Evolutionary conservation across 1,284 basidiomycete species (phyloP).

Genomic region (Pseudozyma thailandica): DNA sequence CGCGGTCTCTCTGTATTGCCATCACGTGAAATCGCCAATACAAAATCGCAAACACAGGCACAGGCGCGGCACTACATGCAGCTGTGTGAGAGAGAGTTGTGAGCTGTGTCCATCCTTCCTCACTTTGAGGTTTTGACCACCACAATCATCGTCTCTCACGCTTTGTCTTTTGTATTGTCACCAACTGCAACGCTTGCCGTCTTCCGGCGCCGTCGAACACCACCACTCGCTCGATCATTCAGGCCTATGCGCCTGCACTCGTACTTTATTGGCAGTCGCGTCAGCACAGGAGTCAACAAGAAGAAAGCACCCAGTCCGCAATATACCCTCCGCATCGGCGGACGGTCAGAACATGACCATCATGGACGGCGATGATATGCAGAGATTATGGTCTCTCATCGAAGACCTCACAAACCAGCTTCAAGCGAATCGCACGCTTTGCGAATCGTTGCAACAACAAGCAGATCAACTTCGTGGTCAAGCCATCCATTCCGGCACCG

Average conservation of each 20-base stretch:
- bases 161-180: background rate
- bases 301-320: background rate
- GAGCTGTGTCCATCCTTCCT: background rate
- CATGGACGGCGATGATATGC: conserved; percentile 61
- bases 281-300: background rate
- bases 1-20: background rate
- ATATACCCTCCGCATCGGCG: background rate
- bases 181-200: too few relatives aligned
- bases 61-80: background rate
- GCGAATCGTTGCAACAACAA: conserved; percentile 78
- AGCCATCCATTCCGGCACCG: conserved; percentile 80
- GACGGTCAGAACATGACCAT: conserved; percentile 33
- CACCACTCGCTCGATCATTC: too few relatives aligned
- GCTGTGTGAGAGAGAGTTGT: background rate
- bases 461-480: conserved; percentile 77
- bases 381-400: conserved; percentile 64
- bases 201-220: too few relatives aligned
- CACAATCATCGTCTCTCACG: background rate
- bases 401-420: conserved; percentile 74
- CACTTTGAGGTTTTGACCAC: conserved; percentile 14
- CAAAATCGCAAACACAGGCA: conserved; percentile 9
- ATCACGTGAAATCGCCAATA: conserved; percentile 24
- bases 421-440: conserved; percentile 82
- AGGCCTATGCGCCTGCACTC: too few relatives aligned
- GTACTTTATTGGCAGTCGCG: too few relatives aligned